Evolutionary conservation across 495 filamentous ascomycete species (phyloP), one percentile per base, ranked within the genome.

Genomic region (Cercophora newfieldiana): DNA sequence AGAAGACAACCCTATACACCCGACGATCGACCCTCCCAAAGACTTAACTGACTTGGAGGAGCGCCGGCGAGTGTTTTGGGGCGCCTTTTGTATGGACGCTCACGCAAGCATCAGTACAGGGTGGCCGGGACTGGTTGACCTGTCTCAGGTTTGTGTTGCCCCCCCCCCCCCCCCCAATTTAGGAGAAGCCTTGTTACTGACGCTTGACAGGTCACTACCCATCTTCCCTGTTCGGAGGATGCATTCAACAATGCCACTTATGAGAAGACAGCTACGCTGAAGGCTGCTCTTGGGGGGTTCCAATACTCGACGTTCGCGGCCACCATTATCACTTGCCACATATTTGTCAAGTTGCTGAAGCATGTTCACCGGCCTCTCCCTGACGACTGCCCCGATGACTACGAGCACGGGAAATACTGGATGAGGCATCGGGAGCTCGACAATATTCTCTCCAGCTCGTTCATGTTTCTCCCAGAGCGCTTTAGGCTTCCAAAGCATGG

Each of bases 1-100:
- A 8, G 69, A 71, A 8, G 76, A 78, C 16, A 70, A 77, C 25
- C 74, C 74, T 7, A 75, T 78, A 3, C 67, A 75, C 7, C 75
- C 72, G 7, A 76, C 77, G 6, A 49, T 85, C 1, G 50, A 71
- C 6, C 74, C 79, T 0, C 69, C 83, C 0, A 68, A 70, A 44
- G 72, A 73, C 61, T 85, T 83, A 82, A 66, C 64, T 7, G 83
- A 86, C 57, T 68, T 81, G 8, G 84, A 87, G 71, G 83, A 85
- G 66, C 76, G 83, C 19, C 74, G 85, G 7, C 66, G 85, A 10
- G 64, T 80, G 4, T 86, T 86, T 62, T 87, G 84, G 85, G 79
- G 75, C 8, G 72, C 80, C 1, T 86, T 83, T 53, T 76, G 77
- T 24, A 77, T 85, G 25, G 84, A 87, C 65, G 73, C 77, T 21